phyloP scores from a whole-genome alignment of 2,329 filamentous ascomycete species.

The Fusarium globosum region DNA sequence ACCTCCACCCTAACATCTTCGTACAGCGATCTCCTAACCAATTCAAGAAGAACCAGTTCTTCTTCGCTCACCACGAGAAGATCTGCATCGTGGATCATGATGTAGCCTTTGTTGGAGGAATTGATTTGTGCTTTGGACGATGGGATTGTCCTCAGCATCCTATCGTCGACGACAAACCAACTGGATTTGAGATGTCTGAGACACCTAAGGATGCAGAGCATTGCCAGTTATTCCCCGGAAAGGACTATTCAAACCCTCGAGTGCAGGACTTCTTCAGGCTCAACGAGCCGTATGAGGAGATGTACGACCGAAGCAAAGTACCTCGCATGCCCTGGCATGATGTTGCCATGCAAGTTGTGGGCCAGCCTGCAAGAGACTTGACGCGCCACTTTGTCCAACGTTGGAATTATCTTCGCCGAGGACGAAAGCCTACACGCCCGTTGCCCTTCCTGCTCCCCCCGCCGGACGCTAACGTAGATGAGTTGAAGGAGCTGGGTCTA shows the following conservation, averaged over 20 bases:
- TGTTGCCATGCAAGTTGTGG: constrained; percentile 96
- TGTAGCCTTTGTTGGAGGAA: constrained; percentile 92
- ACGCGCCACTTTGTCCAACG: constrained; percentile 97
- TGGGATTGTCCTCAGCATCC: constrained; percentile 97
- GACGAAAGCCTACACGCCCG: constrained; percentile 91
- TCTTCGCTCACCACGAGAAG: constrained; percentile 99
- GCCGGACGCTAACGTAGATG: constrained; percentile 87
- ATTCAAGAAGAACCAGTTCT: constrained; percentile 98
- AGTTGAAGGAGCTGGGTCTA: constrained; percentile 87
- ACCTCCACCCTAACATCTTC: constrained; percentile 95
- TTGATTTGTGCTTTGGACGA: constrained; percentile 95
- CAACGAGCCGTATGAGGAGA: constrained; percentile 96
- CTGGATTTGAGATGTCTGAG: constrained; percentile 86
- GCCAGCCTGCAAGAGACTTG: constrained; percentile 92
- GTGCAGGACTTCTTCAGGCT: constrained; percentile 95
- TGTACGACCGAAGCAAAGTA: constrained; percentile 92
- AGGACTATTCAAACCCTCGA: constrained; percentile 97
- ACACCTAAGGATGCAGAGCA: constrained; percentile 88
- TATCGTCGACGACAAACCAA: constrained; percentile 91
- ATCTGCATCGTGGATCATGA: constrained; percentile 97
- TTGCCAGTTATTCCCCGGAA: constrained; percentile 95
- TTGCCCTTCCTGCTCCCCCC: constrained; percentile 94
- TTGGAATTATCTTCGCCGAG: constrained; percentile 96
- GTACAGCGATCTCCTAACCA: constrained; percentile 97
- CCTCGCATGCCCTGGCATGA: constrained; percentile 99